Base-by-base conservation (phyloP, 2,329 filamentous ascomycete genomes). In the Tolypocladium guangdongense region DNA sequence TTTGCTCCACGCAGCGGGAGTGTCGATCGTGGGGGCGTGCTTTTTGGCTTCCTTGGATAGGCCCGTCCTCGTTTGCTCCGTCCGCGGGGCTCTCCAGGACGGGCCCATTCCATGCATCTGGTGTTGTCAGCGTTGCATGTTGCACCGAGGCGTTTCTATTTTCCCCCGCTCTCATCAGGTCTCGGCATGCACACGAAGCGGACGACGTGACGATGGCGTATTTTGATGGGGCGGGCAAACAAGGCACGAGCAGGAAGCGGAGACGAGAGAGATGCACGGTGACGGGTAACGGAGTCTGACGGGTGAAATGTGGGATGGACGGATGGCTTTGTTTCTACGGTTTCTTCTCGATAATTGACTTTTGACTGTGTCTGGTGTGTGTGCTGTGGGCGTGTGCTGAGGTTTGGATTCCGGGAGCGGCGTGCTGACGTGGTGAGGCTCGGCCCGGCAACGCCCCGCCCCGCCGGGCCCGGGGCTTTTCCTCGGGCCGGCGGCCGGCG, bases 191-290 rank as follows among this genome's bases (percentile, higher is more conserved):
- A 46, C 60, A 62, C 46, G 52, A 59, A 32, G 47, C 54, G 7
- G 49, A 54, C 33, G 59, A 61, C 30, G 51, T 66, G 37, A 39
- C 49, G 38, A 49, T 55, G 22, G 57, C 60, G 55, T 51, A 55
- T 57, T 46, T 68, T 62, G 43, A 46, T 20, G 18, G 41, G 7
- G 8, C 4, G 24, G 24, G 41, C 37, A 38, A n/a, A 38, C 11
- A 10, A 18, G 36, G 7, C 37, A 39, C 37, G 10, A 10, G n/a
- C n/a, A 4, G n/a, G n/a, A n/a, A 10, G 5, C 5, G 5, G 33
- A 12, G 12, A 14, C 16, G 16, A 3, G 14, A 36, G 33, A 36
- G 33, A 7, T 36, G 33, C 33, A 7, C 3, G 33, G 16, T 36
- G 33, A 16, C 14, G 33, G 33, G 14, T 16, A 36, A 16, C 33